phyloP scores from a whole-genome alignment of 345 rosid species.

The Gynandropsis gynandra region DNA sequence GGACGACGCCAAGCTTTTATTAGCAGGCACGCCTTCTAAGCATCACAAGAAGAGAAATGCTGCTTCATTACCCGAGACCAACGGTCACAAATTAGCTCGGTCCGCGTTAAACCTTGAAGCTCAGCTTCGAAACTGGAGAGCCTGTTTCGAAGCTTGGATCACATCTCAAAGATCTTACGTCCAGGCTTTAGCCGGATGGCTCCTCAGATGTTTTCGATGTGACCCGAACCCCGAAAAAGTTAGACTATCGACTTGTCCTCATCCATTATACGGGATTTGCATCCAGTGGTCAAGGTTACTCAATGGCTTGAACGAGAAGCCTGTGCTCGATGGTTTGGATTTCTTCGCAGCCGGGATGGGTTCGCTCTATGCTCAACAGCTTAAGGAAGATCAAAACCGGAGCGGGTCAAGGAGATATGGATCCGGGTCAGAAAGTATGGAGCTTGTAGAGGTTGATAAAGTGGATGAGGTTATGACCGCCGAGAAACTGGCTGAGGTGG shows the following conservation, averaged over 20 bases:
- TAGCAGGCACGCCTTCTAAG: conserved; percentile 64
- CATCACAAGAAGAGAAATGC: conserved; percentile 40
- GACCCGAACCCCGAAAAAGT: conserved; percentile 71
- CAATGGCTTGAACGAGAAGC: conserved; percentile 47
- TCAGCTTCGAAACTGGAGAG: conserved; percentile 79
- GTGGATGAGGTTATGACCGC: conserved; percentile 54
- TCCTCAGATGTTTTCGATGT: conserved; percentile 57
- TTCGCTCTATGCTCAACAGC: conserved; percentile 56
- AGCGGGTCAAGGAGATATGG: conserved; percentile 49
- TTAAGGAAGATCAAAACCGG: conserved; percentile 43
- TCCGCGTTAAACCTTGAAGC: conserved; percentile 69
- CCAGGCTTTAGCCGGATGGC: conserved; percentile 71
- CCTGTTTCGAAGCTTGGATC: conserved; percentile 79
- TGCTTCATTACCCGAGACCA: conserved; percentile 41
- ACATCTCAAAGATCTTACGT: conserved; percentile 72
- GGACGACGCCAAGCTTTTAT: conserved; percentile 78
- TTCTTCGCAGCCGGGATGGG: conserved; percentile 89
- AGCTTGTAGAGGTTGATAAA: conserved; percentile 47
- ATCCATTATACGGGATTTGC: conserved; percentile 62
- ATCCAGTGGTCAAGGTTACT: conserved; percentile 78
- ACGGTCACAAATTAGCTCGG: conserved; percentile 55
- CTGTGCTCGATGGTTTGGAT: conserved; percentile 74
- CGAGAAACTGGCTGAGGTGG: conserved; percentile 77
- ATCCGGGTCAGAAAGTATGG: conserved; percentile 35
- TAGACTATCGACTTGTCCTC: conserved; percentile 41